Conservation (phyloP, 2,329 filamentous ascomycete genomes). For the Aureobasidium sp. region DNA sequence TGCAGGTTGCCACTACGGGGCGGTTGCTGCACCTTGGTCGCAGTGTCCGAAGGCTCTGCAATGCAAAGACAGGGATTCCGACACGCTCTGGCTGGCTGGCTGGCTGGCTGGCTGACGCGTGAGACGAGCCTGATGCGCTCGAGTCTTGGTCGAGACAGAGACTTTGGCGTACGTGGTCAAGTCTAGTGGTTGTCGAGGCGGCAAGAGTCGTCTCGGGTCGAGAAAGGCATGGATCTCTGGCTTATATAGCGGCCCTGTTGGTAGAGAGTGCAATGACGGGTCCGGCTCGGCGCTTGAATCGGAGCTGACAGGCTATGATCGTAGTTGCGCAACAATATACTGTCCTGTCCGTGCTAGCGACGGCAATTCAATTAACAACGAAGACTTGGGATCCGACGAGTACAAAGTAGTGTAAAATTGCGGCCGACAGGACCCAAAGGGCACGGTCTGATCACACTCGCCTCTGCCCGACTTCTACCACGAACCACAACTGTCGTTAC, state of each 20-base stretch:
- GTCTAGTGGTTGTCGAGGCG: background rate
- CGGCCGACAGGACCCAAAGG: background rate
- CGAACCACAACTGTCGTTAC: background rate
- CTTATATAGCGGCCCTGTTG: background rate
- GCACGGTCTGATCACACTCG: background rate
- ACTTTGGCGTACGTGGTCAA: background rate
- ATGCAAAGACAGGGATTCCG: background rate
- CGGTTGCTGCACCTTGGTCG: background rate
- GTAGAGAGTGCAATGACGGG: background rate
- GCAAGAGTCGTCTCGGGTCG: background rate
- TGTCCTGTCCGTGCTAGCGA: conserved; percentile 1
- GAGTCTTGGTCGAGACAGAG: background rate
- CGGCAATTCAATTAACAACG: background rate
- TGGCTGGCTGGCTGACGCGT: background rate
- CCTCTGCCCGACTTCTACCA: background rate
- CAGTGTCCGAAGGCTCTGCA: background rate
- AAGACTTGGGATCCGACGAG: background rate
- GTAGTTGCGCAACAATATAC: conserved; percentile 8
- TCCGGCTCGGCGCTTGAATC: background rate
- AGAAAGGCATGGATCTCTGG: background rate
- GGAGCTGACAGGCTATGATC: background rate
- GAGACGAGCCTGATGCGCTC: background rate
- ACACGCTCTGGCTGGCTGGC: background rate
- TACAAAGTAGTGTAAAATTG: background rate
- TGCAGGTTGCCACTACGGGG: conserved; percentile 1